Evolutionary conservation across 352 stramenopile species (phyloP), one percentile per base, ranked within the genome.

Genomic region (Pythium scleroteichum): DNA sequence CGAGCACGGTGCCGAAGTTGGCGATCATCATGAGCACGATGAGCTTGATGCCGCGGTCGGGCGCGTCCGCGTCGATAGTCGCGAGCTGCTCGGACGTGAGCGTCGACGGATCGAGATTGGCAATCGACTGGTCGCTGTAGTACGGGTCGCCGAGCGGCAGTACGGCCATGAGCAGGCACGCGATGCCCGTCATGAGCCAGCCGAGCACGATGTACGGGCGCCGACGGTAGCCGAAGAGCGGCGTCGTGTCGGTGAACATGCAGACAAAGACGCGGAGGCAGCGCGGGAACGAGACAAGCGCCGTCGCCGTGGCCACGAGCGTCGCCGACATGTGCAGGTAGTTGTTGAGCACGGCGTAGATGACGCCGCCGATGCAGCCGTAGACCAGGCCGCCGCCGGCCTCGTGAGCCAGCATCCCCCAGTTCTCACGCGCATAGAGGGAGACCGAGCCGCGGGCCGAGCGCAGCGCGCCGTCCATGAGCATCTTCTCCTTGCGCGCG

Each of bases 11-110:
- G 29, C 75, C 75, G 17, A 87, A 62, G 24, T 80, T 83, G 24
- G 75, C 64, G 23, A 84, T 64, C 46, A 78, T 70, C 70, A 88
- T 82, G 53, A 89, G 72, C 6, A 87, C 22, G 57, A 86, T 75
- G 53, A 79, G 76, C 58, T 79, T 82, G 24, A 68, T 64, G 29
- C 75, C 79, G 12, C 47, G 22, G n/a, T 75, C 42, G 3, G 72
- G 75, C 0, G 77, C 75, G n/a, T 76, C 75, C 22, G 67, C 51
- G 24, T 85, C 73, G 44, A 85, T 68, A 16, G 72, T 66, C 14
- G 54, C 71, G 33, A 72, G 48, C 38, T 82, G 69, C 22, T 72
- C 71, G 9, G 61, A 29, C 2, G 71, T 82, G 38, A 83, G 63
- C 24, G 69, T 35, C 0, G 35, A 40, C 32, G 70, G 67, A 3